A percentile compares a stretch with the other conserved stretches of the same genome.
Evolutionary conservation across 441 rosid genomes (phyloP).

Genomic region (Adansonia rubrostipa): DNA sequence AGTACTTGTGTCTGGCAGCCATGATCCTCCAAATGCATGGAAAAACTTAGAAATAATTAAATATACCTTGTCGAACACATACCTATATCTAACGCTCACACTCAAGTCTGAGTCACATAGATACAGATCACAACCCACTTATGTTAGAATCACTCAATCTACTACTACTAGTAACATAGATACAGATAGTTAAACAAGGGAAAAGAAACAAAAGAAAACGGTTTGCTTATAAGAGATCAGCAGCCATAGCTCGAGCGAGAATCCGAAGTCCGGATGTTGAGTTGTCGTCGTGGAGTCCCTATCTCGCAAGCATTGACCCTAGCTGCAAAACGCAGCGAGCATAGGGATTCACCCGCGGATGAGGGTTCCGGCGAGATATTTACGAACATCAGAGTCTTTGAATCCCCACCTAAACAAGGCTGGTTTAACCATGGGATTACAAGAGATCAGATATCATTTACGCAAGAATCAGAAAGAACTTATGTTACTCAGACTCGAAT

Average conservation of each 20-base stretch:
- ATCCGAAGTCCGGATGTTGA: constrained; percentile 55
- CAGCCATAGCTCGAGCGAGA: constrained; percentile 65
- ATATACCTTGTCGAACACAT: too few species aligned
- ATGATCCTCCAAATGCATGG: too few species aligned
- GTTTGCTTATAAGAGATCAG: constrained; percentile 21
- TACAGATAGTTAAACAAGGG: constrained; percentile 21
- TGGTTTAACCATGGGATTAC: constrained; percentile 35
- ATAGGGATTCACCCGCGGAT: constrained; percentile 83
- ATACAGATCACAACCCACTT: constrained; percentile 42
- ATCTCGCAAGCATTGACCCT: constrained; percentile 97
- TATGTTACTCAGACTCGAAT: too few species aligned
- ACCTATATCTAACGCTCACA: too few species aligned
- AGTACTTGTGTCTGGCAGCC: too few species aligned
- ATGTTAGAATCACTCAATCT: constrained; percentile 49
- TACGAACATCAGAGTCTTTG: constrained; percentile 94
- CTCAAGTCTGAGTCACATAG: too few species aligned
- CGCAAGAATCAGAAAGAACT: background rate
- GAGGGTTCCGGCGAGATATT: constrained; percentile 86
- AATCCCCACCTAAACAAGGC: constrained; percentile 97
- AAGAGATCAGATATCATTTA: constrained; percentile 22
- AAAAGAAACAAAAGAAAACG: background rate
- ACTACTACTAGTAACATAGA: constrained; percentile 31
- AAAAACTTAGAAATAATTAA: too few species aligned
- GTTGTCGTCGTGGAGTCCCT: constrained; percentile 91
- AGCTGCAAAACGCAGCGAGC: constrained; percentile 94